phyloP scores from a whole-genome alignment of 352 stramenopile species.

The Elongisporangium undulatum region DNA sequence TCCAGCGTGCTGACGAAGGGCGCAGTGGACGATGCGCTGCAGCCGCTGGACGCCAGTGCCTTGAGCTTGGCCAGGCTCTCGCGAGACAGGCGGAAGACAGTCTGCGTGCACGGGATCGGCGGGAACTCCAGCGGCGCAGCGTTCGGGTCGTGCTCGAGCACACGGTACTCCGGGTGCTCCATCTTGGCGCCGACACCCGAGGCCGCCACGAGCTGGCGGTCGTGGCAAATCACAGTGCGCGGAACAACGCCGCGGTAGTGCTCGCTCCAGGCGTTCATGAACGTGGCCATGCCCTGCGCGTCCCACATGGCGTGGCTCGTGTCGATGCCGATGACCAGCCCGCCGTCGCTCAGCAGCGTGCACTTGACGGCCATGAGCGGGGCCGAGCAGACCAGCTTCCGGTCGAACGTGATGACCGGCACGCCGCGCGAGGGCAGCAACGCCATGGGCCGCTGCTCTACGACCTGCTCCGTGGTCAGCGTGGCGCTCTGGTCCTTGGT shows the following conservation, averaged over 20 bases:
- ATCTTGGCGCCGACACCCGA: conserved; percentile 14
- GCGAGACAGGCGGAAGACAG: conserved; percentile 40
- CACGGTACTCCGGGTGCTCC: conserved; percentile 41
- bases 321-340: conserved; percentile 40
- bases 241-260: conserved; percentile 31
- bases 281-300: conserved; percentile 46
- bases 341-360: conserved; percentile 37
- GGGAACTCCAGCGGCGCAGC: not conserved
- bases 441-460: conserved; percentile 6
- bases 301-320: conserved; percentile 44
- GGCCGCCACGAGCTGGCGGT: conserved; percentile 27
- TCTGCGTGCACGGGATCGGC: conserved; percentile 24
- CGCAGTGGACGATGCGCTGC: too few relatives aligned
- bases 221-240: conserved; percentile 21
- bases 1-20: conserved; percentile 52
- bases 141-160: conserved; percentile 2
- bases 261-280: conserved; percentile 55
- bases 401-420: conserved; percentile 15
- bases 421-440: too few relatives aligned
- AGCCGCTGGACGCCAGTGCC: conserved; percentile 7
- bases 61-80: conserved; percentile 46
- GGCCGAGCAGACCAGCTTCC: conserved; percentile 18
- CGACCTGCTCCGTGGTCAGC: conserved; percentile 29
- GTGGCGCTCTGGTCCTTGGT: conserved; percentile 9
- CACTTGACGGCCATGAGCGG: conserved; percentile 25